Evolutionary conservation across 768 basidiomycete genomes (phyloP), one percentile per base, ranked within the genome.

Genomic region (Phanerodontia chrysosporium): DNA sequence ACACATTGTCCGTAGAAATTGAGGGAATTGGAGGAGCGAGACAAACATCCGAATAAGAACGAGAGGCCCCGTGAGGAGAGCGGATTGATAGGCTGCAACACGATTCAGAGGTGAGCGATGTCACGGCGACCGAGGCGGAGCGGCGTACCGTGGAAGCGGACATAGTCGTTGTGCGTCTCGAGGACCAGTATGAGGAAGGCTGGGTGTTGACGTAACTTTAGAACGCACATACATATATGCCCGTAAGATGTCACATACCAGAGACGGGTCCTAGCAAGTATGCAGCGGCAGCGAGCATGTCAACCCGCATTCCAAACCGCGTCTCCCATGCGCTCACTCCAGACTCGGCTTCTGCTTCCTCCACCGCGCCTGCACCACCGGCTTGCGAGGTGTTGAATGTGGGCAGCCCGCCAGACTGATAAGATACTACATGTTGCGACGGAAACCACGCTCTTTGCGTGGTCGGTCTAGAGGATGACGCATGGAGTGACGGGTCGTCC

Each of bases 151-250:
- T 90, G 89, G 69, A 90, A 91, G 55, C 90, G 83, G 58, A 90
- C 83, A 62, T 83, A 87, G 70, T 90, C 86, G 65, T 87, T 88
- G 60, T 82, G 80, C 10, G 85, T 92, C 72, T 92, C 89, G n/a
- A 85, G 62, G n/a, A 89, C 78, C 10, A 92, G 78, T 30, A 90
- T 70, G 1, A 76, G 27, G 29, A 91, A 71, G 2, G 90, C 90
- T 89, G 39, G 57, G 14, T 3, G 10, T 21, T 5, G 12, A 29
- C 9, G 9, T 21, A 7, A 51, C 42, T 39, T 45, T 25, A 42
- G n/a, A 44, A 36, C 27, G n/a, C n/a, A n/a, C n/a, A n/a, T n/a
- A n/a, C n/a, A n/a, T n/a, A n/a, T n/a, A n/a, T n/a, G n/a, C n/a
- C n/a, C n/a, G n/a, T n/a, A n/a, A n/a, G n/a, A n/a, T n/a, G n/a